phyloP scores from a whole-genome alignment of 768 basidiomycete species.

The Lyophyllum atratum region DNA sequence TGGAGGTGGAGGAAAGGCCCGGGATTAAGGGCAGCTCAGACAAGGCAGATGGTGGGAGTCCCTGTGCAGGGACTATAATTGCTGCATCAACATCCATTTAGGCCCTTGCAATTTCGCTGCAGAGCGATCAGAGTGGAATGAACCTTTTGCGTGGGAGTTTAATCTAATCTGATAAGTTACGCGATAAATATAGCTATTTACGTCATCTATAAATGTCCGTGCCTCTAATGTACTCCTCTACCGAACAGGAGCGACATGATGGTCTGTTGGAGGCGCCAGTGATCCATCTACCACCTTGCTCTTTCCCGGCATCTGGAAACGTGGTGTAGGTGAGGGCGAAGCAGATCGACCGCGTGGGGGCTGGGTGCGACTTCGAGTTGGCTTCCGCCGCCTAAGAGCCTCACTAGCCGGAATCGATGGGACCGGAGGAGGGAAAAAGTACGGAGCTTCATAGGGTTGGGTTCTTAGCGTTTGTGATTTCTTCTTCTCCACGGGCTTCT shows the following conservation, averaged over 20 bases:
- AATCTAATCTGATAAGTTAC: conserved; percentile 22
- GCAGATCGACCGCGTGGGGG: conserved; percentile 10
- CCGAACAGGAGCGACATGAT: too few species aligned
- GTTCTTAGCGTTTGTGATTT: conserved; percentile 42
- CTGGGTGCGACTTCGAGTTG: conserved; percentile 22
- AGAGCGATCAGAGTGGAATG: conserved; percentile 14
- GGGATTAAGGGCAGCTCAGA: conserved; percentile 11
- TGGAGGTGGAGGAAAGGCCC: conserved; percentile 6
- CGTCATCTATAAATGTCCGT: background rate
- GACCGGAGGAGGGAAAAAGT: conserved; percentile 56
- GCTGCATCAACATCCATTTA: conserved; percentile 26
- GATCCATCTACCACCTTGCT: background rate
- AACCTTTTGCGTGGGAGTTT: conserved; percentile 18
- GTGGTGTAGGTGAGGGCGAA: background rate
- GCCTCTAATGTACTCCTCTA: too few species aligned
- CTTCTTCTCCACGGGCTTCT: conserved; percentile 32
- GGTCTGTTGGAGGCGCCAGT: background rate
- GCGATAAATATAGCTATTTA: background rate
- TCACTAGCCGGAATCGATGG: conserved; percentile 12
- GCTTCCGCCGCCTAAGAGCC: conserved; percentile 16
- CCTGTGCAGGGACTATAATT: conserved; percentile 18
- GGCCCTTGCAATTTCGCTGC: conserved; percentile 11
- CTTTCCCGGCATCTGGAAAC: background rate
- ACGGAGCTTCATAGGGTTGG: conserved; percentile 65
- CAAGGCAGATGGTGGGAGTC: conserved; percentile 20